phyloP scores from a whole-genome alignment of 768 basidiomycete genomes.

The Lentinula edodes region DNA sequence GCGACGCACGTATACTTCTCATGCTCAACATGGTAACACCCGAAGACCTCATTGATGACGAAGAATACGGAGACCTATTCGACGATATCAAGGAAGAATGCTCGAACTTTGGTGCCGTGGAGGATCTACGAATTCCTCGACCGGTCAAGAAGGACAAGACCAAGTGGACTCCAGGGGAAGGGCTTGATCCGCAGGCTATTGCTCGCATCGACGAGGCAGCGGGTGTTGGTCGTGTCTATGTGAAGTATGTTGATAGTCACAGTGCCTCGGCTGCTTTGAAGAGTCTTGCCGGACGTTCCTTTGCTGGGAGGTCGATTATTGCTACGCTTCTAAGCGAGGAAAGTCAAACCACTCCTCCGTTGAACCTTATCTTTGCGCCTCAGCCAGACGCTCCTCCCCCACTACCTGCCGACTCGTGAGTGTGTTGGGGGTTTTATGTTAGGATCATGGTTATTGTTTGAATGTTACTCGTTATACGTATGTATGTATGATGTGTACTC shows the following conservation, averaged over 20 bases:
- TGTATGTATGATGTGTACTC: neutral
- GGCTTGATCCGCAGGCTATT: slow-evolving; percentile 58
- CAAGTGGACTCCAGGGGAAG: slow-evolving; percentile 66
- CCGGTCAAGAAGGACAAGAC: slow-evolving; percentile 83
- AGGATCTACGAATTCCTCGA: slow-evolving; percentile 84
- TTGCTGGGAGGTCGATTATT: slow-evolving; percentile 82
- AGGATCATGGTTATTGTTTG: neutral
- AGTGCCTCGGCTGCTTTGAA: slow-evolving; percentile 72
- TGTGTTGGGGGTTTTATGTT: neutral
- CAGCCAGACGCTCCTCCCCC: slow-evolving; percentile 26
- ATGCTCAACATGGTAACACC: slow-evolving; percentile 98
- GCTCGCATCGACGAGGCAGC: slow-evolving; percentile 78
- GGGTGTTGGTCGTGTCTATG: slow-evolving; percentile 94
- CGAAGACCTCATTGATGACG: slow-evolving; percentile 86
- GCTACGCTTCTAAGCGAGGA: slow-evolving; percentile 80
- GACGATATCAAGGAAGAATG: slow-evolving; percentile 95
- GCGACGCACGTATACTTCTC: slow-evolving; percentile 80
- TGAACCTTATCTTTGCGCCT: slow-evolving; percentile 78
- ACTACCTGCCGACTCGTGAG: neutral
- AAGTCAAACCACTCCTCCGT: slow-evolving; percentile 79
- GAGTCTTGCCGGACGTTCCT: slow-evolving; percentile 84
- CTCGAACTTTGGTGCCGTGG: slow-evolving; percentile 70
- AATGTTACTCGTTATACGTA: neutral
- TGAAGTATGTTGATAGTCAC: slow-evolving; percentile 66
- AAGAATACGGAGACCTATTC: slow-evolving; percentile 90